Conservation (phyloP, 768 basidiomycete genomes). For the Trametes villosa region DNA sequence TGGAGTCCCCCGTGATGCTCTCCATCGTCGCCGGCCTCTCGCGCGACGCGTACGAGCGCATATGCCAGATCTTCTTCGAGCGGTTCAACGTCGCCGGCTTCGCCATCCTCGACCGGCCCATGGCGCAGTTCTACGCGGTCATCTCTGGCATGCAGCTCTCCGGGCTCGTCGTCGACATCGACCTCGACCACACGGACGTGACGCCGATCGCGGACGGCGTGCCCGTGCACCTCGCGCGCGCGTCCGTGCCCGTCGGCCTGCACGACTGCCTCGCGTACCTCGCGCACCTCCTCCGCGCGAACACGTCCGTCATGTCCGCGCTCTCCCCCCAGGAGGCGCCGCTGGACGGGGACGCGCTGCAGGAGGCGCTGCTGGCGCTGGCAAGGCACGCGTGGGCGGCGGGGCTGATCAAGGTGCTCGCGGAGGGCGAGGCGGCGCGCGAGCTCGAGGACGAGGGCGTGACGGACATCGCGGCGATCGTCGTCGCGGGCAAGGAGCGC, state of each 20-base stretch:
- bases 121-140: constrained; percentile 82
- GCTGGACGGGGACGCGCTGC: constrained; percentile 49
- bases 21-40: constrained; percentile 69
- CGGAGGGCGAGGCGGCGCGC: constrained; percentile 60
- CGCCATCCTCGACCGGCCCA: constrained; percentile 78
- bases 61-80: constrained; percentile 89
- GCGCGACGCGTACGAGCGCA: constrained; percentile 67
- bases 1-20: constrained; percentile 85
- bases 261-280: constrained; percentile 77
- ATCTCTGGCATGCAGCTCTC: constrained; percentile 46
- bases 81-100: constrained; percentile 89
- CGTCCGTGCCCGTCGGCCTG: constrained; percentile 67
- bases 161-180: constrained; percentile 85
- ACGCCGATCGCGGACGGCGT: constrained; percentile 78
- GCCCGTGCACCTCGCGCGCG: constrained; percentile 56
- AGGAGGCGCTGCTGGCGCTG: constrained; percentile 62
- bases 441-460: constrained; percentile 61
- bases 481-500: constrained; percentile 90
- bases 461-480: constrained; percentile 87
- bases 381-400: constrained; percentile 65
- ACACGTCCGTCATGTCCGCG: constrained; percentile 63
- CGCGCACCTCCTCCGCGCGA: constrained; percentile 70
- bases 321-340: constrained; percentile 57
- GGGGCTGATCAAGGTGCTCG: constrained; percentile 72
- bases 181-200: constrained; percentile 74